Conservation (phyloP, 148 eudicot genomes). For the Dianthus caryophyllus region DNA sequence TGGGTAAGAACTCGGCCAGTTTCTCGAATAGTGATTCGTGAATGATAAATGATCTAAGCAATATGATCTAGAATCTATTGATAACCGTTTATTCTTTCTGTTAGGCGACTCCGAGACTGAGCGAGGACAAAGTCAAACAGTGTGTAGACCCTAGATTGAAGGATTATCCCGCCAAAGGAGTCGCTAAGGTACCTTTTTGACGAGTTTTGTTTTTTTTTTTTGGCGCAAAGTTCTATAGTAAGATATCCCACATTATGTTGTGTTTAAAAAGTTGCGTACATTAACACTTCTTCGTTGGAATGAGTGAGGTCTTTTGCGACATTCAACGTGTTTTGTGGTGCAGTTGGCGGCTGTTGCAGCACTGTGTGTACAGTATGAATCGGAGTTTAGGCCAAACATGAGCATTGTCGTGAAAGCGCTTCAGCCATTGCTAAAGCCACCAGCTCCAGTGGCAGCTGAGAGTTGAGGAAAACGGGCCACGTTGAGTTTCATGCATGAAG, state of each 20-base stretch:
- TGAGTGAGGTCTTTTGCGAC: too few species aligned
- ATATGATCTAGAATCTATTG: background rate
- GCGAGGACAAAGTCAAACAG: conserved; percentile 89
- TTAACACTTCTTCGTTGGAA: too few species aligned
- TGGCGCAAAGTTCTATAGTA: background rate
- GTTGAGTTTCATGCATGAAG: conserved; percentile 2
- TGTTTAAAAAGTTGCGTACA: background rate
- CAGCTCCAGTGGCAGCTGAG: conserved; percentile 30
- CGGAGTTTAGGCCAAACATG: conserved; percentile 74
- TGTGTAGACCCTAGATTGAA: conserved; percentile 70
- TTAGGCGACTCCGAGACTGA: conserved; percentile 61
- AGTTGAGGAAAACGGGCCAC: conserved; percentile 3
- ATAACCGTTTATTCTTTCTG: background rate
- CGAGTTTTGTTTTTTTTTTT: too few species aligned
- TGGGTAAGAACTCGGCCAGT: conserved; percentile 35
- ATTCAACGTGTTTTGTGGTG: conserved; percentile 11
- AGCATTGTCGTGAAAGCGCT: conserved; percentile 78
- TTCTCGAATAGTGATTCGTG: background rate
- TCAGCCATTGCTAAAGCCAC: conserved; percentile 52
- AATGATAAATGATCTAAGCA: too few species aligned
- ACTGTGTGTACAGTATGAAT: conserved; percentile 64
- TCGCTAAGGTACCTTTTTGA: conserved; percentile 40
- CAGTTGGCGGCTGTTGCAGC: conserved; percentile 79
- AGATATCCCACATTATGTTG: too few species aligned
- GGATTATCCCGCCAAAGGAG: conserved; percentile 66